Base-by-base conservation (phyloP, 495 filamentous ascomycete genomes). In the Darksidea phi region DNA sequence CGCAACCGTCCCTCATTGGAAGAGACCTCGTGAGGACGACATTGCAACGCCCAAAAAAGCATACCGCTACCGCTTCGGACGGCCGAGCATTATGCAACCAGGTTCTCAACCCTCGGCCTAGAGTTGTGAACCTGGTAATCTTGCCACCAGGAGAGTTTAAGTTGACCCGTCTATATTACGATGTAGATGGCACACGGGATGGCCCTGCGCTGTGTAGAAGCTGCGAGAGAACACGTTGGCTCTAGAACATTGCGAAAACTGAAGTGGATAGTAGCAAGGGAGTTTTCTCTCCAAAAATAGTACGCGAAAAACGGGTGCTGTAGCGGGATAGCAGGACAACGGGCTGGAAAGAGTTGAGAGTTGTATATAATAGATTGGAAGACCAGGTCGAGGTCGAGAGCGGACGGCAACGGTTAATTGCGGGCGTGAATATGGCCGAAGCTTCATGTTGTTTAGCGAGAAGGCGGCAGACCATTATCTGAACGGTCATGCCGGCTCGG, bases 351-450 rank as follows among this genome's bases (percentile, higher is more conserved):
- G 3, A 21, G 54, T 47, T 41, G 46, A 17, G 38, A 21, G 25
- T 42, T 61, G 32, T 61, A 66, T 66, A 59, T 54, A 56, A 66
- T 66, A 66, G 43, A 66, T 66, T 66, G 52, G 17, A 52, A 52
- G 57, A 38, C 63, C 26, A 54, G 61, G 48, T 59, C 63, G 63
- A 66, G 63, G 63, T 66, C 63, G 23, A 38, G 25, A 26, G 7
- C 26, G 8, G 21, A 46, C 15, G 63, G 56, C 49, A 32, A 32
- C 34, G 46, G 50, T 66, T 60, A 56, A 66, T 66, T 60, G 43
- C 23, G n/a, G 5, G 21, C 50, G 21, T 48, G 63, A 47, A 56
- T 46, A 38, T 12, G 25, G 51, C 20, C 15, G 48, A 66, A 66
- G 63, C 63, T 66, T 66, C 46, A 56, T 28, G 48, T 0, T 21